phyloP scores from a whole-genome alignment of 2,329 filamentous ascomycete genomes.

The Albophoma yamanashiensis region DNA sequence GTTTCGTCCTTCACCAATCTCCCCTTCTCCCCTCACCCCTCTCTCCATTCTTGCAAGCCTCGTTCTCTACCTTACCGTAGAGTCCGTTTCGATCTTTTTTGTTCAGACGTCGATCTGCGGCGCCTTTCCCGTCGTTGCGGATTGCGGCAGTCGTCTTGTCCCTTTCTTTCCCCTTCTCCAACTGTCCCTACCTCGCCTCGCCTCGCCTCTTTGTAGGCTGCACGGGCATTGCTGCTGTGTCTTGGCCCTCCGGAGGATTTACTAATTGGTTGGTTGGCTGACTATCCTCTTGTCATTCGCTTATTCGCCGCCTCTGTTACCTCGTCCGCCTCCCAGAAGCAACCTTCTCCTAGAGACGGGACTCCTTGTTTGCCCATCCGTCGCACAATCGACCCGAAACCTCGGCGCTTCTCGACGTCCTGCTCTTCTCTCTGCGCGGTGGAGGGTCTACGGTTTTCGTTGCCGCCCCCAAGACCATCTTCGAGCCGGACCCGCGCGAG shows the following conservation, averaged over 20 bases:
- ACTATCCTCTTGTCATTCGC: neutral
- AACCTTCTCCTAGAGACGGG: neutral
- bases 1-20: neutral
- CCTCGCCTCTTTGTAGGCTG: neutral
- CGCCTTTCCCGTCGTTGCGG: neutral
- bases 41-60: neutral
- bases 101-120: neutral
- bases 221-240: neutral
- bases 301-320: neutral
- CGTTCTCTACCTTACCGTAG: neutral
- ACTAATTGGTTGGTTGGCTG: neutral
- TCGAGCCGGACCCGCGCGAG: neutral
- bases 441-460: neutral
- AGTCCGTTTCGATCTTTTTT: neutral
- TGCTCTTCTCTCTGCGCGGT: neutral
- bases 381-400: neutral
- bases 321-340: neutral
- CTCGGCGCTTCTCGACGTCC: neutral
- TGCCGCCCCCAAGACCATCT: neutral
- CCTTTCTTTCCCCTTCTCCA: neutral
- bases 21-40: neutral
- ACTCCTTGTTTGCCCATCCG: neutral
- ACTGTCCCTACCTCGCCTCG: neutral
- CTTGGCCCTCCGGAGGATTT: neutral
- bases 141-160: neutral